Conservation (phyloP, 768 basidiomycete genomes). For the Suillus placidus region DNA sequence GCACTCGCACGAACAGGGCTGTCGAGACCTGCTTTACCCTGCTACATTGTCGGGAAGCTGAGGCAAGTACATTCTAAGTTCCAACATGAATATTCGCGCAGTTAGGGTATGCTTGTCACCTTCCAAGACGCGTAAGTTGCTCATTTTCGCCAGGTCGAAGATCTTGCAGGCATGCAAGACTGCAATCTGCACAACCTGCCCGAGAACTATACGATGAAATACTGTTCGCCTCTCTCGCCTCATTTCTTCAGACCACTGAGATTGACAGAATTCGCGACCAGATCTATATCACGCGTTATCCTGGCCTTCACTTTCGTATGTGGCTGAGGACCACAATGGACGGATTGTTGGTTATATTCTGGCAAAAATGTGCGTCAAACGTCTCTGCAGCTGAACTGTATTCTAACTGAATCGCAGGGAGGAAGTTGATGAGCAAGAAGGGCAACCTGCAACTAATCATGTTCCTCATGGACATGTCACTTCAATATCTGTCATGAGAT, state of each 20-base stretch:
- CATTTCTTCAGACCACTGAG: not conserved
- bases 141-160: conserved; percentile 64
- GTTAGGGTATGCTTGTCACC: conserved; percentile 26
- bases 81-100: conserved; percentile 33
- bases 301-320: conserved; percentile 93
- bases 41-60: conserved; percentile 2
- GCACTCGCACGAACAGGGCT: not conserved
- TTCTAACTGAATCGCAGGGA: conserved; percentile 58
- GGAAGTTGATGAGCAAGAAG: conserved; percentile 45
- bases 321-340: conserved; percentile 88
- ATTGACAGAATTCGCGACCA: conserved; percentile 29
- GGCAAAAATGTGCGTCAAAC: conserved; percentile 80
- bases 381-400: not conserved
- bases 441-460: conserved; percentile 50
- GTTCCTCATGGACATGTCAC: conserved; percentile 90
- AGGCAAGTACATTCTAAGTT: not conserved
- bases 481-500: conserved; percentile 91
- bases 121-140: conserved; percentile 2
- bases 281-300: conserved; percentile 90
- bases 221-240: conserved; percentile 50
- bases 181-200: conserved; percentile 92
- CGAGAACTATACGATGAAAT: conserved; percentile 86
- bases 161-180: conserved; percentile 91
- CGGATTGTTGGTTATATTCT: conserved; percentile 93
- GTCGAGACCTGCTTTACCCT: not conserved